Percentiles rank a stretch among this genome's conserved stretches.
These are phyloP conservation scores for Trichaptum fuscoviolaceum DNA, from an alignment of 768 basidiomycete genomes.

Conservation along the genomic window DNA sequence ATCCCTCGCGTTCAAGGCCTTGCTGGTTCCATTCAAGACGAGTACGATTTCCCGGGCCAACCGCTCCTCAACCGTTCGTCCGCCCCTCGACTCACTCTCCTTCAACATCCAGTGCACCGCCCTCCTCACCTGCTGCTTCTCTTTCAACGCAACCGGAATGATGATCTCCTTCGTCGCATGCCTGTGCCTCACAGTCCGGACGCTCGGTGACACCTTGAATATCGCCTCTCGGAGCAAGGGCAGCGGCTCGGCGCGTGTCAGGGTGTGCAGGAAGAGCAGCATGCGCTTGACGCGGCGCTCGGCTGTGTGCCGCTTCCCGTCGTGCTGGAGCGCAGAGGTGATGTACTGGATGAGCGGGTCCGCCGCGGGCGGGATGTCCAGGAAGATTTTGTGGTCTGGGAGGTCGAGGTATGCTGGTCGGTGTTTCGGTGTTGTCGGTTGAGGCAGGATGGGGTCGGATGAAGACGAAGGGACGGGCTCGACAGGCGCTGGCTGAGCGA, in stretches of 20 bases:
- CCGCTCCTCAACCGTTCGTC: constrained; percentile 58
- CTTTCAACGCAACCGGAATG: constrained; percentile 68
- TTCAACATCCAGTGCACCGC: constrained; percentile 71
- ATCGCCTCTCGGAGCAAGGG: constrained; percentile 77
- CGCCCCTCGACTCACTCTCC: constrained; percentile 50
- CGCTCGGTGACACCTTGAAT: constrained; percentile 60
- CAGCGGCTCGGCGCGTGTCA: constrained; percentile 73
- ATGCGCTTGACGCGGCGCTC: constrained; percentile 51
- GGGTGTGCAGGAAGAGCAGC: constrained; percentile 65
- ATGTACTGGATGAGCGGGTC: constrained; percentile 73
- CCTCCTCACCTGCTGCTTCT: constrained; percentile 69
- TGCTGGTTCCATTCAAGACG: constrained; percentile 58
- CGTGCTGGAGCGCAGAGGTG: constrained; percentile 51
- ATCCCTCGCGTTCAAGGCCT: constrained; percentile 55
- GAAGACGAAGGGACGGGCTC: not conserved
- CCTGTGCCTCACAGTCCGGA: constrained; percentile 54
- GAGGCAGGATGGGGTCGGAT: not conserved
- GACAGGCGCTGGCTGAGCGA: not conserved
- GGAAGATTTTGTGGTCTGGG: constrained; percentile 15
- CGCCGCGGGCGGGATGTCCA: constrained; percentile 65
- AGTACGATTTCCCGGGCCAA: constrained; percentile 75
- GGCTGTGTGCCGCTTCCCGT: constrained; percentile 64
- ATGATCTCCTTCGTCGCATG: constrained; percentile 59
- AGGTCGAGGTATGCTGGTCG: not conserved
- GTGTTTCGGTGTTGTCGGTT: not conserved